A percentile compares a stretch with the other conserved stretches of the same genome.
phyloP scores from a whole-genome alignment of 2,329 filamentous ascomycete species.

The Venturia oleaginea region DNA sequence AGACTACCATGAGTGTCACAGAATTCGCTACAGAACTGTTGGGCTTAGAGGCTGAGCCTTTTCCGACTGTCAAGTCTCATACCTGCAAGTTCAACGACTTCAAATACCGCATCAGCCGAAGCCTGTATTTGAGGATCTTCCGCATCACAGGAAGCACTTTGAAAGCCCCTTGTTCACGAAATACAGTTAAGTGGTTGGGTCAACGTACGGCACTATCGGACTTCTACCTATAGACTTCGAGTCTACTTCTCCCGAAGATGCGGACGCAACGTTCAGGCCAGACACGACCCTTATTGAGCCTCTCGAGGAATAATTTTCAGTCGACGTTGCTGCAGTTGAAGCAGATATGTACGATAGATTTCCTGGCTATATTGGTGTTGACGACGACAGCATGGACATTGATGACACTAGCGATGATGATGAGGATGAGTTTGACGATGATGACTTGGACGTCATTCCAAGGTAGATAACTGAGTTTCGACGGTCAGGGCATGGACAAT shows the following conservation, averaged over 20 bases:
- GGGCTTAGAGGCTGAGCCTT: neutral
- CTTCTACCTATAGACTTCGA: neutral
- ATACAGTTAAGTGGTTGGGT: neutral
- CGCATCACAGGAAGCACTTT: neutral
- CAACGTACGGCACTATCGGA: neutral
- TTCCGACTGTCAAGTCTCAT: neutral
- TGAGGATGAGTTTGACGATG: neutral
- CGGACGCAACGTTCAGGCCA: neutral
- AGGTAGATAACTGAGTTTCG: neutral
- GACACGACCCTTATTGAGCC: neutral
- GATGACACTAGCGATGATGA: neutral
- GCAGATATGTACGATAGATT: neutral
- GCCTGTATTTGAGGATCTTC: neutral
- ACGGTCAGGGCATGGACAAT: neutral
- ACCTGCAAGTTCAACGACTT: neutral
- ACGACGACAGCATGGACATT: neutral
- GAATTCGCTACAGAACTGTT: neutral
- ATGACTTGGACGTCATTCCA: neutral
- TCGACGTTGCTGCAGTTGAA: neutral
- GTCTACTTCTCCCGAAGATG: neutral
- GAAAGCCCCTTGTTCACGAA: neutral
- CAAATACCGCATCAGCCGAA: neutral
- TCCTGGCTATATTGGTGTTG: neutral
- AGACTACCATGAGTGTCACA: neutral
- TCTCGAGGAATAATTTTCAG: neutral